Percentiles rank a stretch among this genome's conserved stretches.
These are phyloP conservation scores for Mycotypha africana DNA, from an alignment of 371 early-diverging fungal species.

Conservation along the genomic window DNA sequence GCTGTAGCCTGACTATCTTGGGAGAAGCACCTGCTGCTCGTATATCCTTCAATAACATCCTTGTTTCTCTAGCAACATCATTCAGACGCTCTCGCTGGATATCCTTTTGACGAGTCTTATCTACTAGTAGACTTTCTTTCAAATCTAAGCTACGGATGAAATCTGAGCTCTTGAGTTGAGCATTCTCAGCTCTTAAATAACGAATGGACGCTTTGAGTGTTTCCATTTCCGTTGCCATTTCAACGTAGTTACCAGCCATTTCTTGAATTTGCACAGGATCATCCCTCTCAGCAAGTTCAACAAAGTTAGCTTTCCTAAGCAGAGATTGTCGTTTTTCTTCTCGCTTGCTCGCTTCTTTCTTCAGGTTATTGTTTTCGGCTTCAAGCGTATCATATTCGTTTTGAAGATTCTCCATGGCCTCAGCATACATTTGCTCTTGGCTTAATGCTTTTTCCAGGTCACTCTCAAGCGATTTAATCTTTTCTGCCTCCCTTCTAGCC, in stretches of 20 bases:
- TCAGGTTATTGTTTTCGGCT: constrained; percentile 60
- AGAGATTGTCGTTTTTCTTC: constrained; percentile 36
- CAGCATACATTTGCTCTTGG: constrained; percentile 66
- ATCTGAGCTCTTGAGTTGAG: constrained; percentile 62
- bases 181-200: constrained; percentile 77
- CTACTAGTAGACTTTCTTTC: not conserved
- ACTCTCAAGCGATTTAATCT: constrained; percentile 54
- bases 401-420: constrained; percentile 70
- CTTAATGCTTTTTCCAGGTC: constrained; percentile 52
- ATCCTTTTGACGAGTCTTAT: not conserved
- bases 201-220: constrained; percentile 69
- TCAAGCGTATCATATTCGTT: constrained; percentile 62
- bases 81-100: not conserved
- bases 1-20: constrained; percentile 45
- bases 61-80: constrained; percentile 29
- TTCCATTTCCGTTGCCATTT: constrained; percentile 39
- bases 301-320: constrained; percentile 20
- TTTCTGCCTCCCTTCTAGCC: constrained; percentile 64
- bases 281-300: constrained; percentile 1
- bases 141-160: constrained; percentile 20
- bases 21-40: constrained; percentile 49
- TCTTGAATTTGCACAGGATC: constrained; percentile 11
- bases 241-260: constrained; percentile 16
- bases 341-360: constrained; percentile 40
- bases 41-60: constrained; percentile 40